Evolutionary conservation across 352 stramenopile genomes (phyloP).

Genomic region (Pythium coloratum): DNA sequence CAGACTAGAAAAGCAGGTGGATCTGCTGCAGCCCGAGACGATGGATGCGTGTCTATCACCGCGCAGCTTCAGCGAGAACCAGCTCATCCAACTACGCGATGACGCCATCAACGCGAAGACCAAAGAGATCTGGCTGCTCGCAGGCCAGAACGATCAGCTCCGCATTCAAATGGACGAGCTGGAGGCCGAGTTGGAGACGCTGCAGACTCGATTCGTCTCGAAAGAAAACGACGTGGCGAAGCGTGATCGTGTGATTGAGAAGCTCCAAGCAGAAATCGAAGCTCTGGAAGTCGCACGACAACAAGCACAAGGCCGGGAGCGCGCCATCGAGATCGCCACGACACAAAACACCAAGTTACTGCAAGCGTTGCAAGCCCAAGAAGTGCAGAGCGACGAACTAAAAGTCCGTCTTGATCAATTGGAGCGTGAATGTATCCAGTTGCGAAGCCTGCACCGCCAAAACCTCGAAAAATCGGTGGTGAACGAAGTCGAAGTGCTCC

Average conservation of each 20-base stretch:
- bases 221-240: slow-evolving; percentile 65
- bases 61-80: slow-evolving; percentile 70
- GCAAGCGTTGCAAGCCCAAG: slow-evolving; percentile 59
- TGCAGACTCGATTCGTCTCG: slow-evolving; percentile 53
- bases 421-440: slow-evolving; percentile 41
- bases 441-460: slow-evolving; percentile 37
- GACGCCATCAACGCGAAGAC: slow-evolving; percentile 71
- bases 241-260: slow-evolving; percentile 54
- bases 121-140: slow-evolving; percentile 70
- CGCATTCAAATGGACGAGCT: slow-evolving; percentile 66
- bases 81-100: slow-evolving; percentile 72
- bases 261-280: slow-evolving; percentile 56
- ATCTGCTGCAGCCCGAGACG: slow-evolving; percentile 38
- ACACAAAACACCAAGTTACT: slow-evolving; percentile 73
- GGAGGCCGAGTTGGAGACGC: slow-evolving; percentile 54
- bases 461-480: slow-evolving; percentile 28
- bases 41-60: slow-evolving; percentile 70
- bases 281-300: slow-evolving; percentile 48
- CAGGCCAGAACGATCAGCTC: slow-evolving; percentile 64
- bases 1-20: slow-evolving; percentile 45
- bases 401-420: slow-evolving; percentile 22
- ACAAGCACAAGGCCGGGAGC: slow-evolving; percentile 58
- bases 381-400: slow-evolving; percentile 37
- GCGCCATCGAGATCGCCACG: slow-evolving; percentile 73
- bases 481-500: slow-evolving; percentile 51